Evolutionary conservation across 768 basidiomycete genomes (phyloP).

Genomic region (Macrolepiota fuliginosa): DNA sequence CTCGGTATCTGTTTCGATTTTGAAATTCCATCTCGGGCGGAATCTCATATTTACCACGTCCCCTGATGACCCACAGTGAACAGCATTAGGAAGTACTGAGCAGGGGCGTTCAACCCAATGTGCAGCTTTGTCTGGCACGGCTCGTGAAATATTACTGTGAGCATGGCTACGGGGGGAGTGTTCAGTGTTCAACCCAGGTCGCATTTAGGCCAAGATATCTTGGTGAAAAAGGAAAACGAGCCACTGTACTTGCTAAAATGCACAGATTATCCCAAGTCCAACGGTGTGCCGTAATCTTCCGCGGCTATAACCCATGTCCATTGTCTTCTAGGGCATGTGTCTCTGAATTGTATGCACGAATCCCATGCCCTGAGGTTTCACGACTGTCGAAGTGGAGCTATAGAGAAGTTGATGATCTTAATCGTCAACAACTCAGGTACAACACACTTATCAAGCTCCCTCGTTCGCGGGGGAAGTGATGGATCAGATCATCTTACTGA

Average conservation of each 20-base stretch:
- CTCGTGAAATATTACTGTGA: too few species aligned
- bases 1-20: neutral
- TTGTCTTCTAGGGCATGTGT: neutral
- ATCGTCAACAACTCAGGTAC: neutral
- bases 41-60: neutral
- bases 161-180: too few species aligned
- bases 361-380: neutral
- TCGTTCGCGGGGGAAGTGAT: neutral
- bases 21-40: neutral
- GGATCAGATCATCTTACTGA: neutral
- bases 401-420: neutral
- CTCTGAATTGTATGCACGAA: neutral
- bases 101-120: too few species aligned
- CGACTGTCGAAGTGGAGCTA: constrained; percentile 4
- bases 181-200: too few species aligned
- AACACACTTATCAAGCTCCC: neutral
- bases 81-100: too few species aligned
- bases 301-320: neutral
- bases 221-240: too few species aligned
- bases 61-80: too few species aligned
- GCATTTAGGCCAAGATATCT: too few species aligned
- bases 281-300: neutral
- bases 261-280: neutral
- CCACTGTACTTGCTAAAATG: neutral
- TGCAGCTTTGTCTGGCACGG: too few species aligned